These are phyloP conservation scores for Aureobasidium namibiae DNA, from an alignment of 2,329 filamentous ascomycete species.

Conservation along the genomic window DNA sequence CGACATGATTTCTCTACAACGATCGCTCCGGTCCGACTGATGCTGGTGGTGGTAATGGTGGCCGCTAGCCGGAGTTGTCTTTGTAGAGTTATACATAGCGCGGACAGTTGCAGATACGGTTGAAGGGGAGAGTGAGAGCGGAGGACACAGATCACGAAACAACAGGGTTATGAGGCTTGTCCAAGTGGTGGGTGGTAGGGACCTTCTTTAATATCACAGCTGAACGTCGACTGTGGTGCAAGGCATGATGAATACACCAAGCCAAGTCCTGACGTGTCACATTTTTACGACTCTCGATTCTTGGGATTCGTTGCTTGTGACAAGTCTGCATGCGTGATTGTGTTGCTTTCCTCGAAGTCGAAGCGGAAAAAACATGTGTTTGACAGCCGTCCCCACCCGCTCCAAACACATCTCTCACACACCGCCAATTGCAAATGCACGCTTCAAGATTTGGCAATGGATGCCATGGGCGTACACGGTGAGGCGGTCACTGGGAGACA, in stretches of 20 bases:
- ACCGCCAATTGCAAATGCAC: slow-evolving; percentile 11
- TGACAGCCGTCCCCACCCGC: slow-evolving; percentile 12
- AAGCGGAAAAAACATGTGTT: slow-evolving; percentile 8
- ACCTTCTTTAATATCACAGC: slow-evolving; percentile 1
- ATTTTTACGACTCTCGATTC: slow-evolving; percentile 5
- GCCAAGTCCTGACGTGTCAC: slow-evolving; percentile 11
- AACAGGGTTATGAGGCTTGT: background rate
- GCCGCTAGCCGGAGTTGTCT: background rate
- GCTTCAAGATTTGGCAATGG: slow-evolving; percentile 8
- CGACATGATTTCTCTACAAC: slow-evolving; percentile 11
- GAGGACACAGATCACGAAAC: background rate
- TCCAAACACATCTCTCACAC: slow-evolving; percentile 8
- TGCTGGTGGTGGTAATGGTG: slow-evolving; percentile 7
- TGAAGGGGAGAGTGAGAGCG: background rate
- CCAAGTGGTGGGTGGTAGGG: background rate
- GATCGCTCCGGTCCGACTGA: background rate
- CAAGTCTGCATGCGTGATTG: slow-evolving; percentile 11
- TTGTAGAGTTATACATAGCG: slow-evolving; percentile 1
- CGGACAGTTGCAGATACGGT: background rate
- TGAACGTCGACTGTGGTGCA: background rate
- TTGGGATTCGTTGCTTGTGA: slow-evolving; percentile 10
- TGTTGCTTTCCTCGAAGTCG: slow-evolving; percentile 4
- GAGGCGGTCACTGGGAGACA: slow-evolving; percentile 6
- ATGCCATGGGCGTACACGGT: background rate
- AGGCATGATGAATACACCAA: slow-evolving; percentile 10